phyloP scores from a whole-genome alignment of 2,329 filamentous ascomycete genomes.

The Lasiodiplodia citricola region DNA sequence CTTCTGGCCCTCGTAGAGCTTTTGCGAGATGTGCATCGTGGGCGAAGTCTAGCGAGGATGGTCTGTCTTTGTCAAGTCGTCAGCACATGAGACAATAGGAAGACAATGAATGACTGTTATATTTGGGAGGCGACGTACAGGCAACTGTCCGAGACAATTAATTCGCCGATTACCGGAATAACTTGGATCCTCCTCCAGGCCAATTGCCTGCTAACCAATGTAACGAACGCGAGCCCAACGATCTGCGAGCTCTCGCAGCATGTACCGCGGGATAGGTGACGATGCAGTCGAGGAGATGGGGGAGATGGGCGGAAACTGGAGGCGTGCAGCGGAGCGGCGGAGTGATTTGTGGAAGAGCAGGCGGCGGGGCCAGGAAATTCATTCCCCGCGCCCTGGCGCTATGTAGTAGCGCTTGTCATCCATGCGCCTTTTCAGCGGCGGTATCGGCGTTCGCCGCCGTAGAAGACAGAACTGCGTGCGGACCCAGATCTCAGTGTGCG shows the following conservation, averaged over 20 bases:
- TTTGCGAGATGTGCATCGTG: slow-evolving; percentile 94
- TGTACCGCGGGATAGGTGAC: slow-evolving; percentile 45
- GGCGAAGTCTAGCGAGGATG: slow-evolving; percentile 11
- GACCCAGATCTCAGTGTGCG: not conserved
- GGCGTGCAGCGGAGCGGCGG: slow-evolving; percentile 12
- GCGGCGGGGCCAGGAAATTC: slow-evolving; percentile 13
- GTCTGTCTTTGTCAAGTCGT: not conserved
- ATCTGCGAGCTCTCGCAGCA: slow-evolving; percentile 61
- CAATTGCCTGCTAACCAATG: slow-evolving; percentile 45
- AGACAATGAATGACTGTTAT: slow-evolving; percentile 9
- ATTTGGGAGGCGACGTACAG: not conserved
- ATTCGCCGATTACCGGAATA: slow-evolving; percentile 13
- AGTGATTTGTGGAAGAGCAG: slow-evolving; percentile 9
- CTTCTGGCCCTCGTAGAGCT: slow-evolving; percentile 81
- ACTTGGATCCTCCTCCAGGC: slow-evolving; percentile 19
- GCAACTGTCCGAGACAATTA: slow-evolving; percentile 6
- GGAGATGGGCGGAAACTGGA: not conserved
- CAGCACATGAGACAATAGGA: not conserved
- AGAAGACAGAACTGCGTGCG: no score
- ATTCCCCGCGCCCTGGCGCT: slow-evolving; percentile 22
- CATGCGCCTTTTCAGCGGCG: not conserved
- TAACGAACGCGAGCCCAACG: slow-evolving; percentile 54
- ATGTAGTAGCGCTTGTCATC: no score
- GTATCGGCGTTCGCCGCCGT: no score
- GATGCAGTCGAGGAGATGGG: slow-evolving; percentile 3